Percentiles rank a stretch among this genome's conserved stretches.
These are phyloP conservation scores for Neocatenulostroma microsporum DNA, from an alignment of 2,329 filamentous ascomycete species.

Conservation along the genomic window DNA sequence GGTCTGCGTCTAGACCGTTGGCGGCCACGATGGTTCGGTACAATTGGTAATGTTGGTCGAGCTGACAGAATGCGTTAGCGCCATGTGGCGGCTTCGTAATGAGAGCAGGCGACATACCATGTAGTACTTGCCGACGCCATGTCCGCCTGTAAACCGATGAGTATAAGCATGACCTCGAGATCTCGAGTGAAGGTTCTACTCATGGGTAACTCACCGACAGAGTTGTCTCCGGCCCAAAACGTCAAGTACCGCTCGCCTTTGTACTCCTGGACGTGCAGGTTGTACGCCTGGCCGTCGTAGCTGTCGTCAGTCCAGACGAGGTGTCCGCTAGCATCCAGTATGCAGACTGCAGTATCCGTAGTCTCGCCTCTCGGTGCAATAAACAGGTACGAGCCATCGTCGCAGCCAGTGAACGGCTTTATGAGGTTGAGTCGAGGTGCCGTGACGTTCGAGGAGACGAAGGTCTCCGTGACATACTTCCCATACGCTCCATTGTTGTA, in stretches of 20 bases:
- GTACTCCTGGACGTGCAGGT: slow-evolving; percentile 40
- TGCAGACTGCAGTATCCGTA: slow-evolving; percentile 12
- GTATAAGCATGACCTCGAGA: no score
- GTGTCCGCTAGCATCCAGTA: slow-evolving; percentile 12
- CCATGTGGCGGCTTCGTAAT: background rate
- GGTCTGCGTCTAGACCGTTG: slow-evolving; percentile 30
- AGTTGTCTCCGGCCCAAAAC: slow-evolving; percentile 44
- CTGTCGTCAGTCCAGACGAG: slow-evolving; percentile 18
- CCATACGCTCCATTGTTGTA: slow-evolving; percentile 33
- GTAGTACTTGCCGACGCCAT: slow-evolving; percentile 41
- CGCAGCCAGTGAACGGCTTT: slow-evolving; percentile 24
- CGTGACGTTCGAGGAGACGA: slow-evolving; percentile 27
- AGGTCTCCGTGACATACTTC: slow-evolving; percentile 29
- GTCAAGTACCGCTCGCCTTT: slow-evolving; percentile 40
- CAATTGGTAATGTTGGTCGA: slow-evolving; percentile 25
- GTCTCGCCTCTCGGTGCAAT: slow-evolving; percentile 20
- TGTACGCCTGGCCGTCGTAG: slow-evolving; percentile 34
- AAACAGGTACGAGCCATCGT: slow-evolving; percentile 25
- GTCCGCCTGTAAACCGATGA: no score
- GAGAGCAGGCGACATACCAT: slow-evolving; percentile 34
- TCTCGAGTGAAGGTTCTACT: no score
- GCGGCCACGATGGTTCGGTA: slow-evolving; percentile 33
- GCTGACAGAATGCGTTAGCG: slow-evolving; percentile 5
- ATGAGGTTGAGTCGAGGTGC: slow-evolving; percentile 29
- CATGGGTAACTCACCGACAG: no score